These are phyloP conservation scores for Mucor plumbeus DNA, from an alignment of 371 early-diverging fungal species.

Conservation along the genomic window DNA sequence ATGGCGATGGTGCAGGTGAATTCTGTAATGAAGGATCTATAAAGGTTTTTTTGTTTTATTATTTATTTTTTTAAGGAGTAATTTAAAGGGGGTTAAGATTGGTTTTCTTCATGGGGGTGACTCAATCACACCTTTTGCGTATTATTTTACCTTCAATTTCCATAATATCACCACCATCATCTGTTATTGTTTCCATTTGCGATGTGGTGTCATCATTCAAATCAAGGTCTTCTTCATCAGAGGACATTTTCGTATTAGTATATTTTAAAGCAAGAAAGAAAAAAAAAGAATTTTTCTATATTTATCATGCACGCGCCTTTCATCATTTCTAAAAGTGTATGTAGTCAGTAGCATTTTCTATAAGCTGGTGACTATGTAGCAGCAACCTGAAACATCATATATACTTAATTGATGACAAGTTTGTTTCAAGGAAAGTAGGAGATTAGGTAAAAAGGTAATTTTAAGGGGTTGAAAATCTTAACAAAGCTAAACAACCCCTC, in stretches of 20 bases:
- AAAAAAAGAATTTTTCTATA: background rate
- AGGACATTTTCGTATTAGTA: conserved; percentile 34
- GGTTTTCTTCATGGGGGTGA: background rate
- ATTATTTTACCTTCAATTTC: conserved; percentile 41
- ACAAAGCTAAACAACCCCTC: background rate
- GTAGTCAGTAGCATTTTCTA: background rate
- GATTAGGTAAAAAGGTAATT: conserved; percentile 5
- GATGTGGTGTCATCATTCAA: conserved; percentile 43
- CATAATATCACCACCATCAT: conserved; percentile 36
- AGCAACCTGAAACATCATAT: conserved; percentile 1
- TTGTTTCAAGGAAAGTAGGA: conserved; percentile 8
- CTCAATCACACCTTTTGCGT: background rate
- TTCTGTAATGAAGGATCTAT: conserved; percentile 23
- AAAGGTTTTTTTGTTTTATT: background rate
- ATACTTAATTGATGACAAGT: background rate
- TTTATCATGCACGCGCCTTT: background rate
- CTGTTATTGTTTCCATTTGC: conserved; percentile 40
- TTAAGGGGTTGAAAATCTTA: conserved; percentile 13
- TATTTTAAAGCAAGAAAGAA: conserved; percentile 1
- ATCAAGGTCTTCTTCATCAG: conserved; percentile 55
- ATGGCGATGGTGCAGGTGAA: conserved; percentile 29
- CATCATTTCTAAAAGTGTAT: background rate
- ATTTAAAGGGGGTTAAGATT: background rate
- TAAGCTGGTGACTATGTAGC: background rate
- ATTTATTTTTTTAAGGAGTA: conserved; percentile 5